phyloP scores from a whole-genome alignment of 2,329 filamentous ascomycete species.

The Alternaria angustiovoidea region DNA sequence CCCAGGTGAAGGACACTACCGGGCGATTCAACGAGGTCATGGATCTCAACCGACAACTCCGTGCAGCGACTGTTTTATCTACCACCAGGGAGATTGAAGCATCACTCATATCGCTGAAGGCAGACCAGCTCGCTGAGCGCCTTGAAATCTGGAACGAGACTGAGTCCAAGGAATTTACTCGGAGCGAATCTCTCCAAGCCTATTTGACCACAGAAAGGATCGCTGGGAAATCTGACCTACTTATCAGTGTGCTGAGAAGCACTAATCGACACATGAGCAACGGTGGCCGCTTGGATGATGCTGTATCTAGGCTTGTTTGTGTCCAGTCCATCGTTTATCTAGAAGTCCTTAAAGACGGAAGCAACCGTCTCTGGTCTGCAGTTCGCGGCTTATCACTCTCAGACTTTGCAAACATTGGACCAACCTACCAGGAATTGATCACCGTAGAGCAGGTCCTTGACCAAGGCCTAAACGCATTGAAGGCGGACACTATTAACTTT shows the following conservation, averaged over 20 bases:
- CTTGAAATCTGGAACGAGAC: slow-evolving; percentile 68
- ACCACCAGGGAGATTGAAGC: slow-evolving; percentile 95
- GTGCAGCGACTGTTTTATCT: slow-evolving; percentile 87
- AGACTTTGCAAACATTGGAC: slow-evolving; percentile 80
- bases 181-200: slow-evolving; percentile 86
- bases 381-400: slow-evolving; percentile 80
- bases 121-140: slow-evolving; percentile 87
- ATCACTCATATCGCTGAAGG: slow-evolving; percentile 84
- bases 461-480: slow-evolving; percentile 83
- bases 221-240: slow-evolving; percentile 75
- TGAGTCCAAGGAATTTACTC: slow-evolving; percentile 69
- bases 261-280: slow-evolving; percentile 68
- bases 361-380: slow-evolving; percentile 81
- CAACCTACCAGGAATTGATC: slow-evolving; percentile 85
- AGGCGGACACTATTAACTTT: slow-evolving; percentile 85
- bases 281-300: slow-evolving; percentile 76
- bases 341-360: slow-evolving; percentile 82
- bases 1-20: slow-evolving; percentile 88
- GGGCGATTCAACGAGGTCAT: slow-evolving; percentile 92
- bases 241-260: slow-evolving; percentile 23
- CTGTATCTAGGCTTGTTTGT: slow-evolving; percentile 67
- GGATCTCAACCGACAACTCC: slow-evolving; percentile 94
- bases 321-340: slow-evolving; percentile 87
- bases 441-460: slow-evolving; percentile 91
- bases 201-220: slow-evolving; percentile 88